These are phyloP conservation scores for Fusarium pilosicola DNA, from an alignment of 2,329 filamentous ascomycete genomes.

Conservation along the genomic window DNA sequence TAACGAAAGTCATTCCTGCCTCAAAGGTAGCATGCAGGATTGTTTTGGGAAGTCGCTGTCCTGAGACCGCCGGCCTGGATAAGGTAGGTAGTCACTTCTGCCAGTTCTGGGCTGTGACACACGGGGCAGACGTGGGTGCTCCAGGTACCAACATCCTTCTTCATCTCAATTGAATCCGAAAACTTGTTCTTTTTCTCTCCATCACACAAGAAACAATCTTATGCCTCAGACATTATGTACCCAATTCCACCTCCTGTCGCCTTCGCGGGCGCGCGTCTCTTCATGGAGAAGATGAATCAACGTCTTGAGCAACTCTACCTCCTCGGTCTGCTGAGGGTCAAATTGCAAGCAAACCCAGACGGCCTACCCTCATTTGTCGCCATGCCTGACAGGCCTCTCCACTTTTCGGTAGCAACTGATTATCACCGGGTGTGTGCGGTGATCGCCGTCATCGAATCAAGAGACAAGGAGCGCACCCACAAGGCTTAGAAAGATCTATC, in stretches of 20 bases:
- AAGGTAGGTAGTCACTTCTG: not conserved
- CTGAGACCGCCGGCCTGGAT: not conserved
- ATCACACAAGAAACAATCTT: too few species aligned
- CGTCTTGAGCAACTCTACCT: not conserved
- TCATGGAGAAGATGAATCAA: fast-evolving
- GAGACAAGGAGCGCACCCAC: not conserved
- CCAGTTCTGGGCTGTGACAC: not conserved
- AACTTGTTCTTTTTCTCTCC: too few species aligned
- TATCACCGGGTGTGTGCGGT: not conserved
- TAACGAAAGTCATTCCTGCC: not conserved
- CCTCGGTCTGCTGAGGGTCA: not conserved
- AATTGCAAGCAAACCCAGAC: not conserved
- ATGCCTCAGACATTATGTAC: too few species aligned
- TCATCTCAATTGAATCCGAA: too few species aligned
- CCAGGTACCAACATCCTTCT: too few species aligned
- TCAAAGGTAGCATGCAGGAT: not conserved
- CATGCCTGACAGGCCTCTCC: not conserved
- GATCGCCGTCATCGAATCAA: not conserved
- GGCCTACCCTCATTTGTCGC: not conserved
- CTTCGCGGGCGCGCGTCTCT: too few species aligned
- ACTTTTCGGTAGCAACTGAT: not conserved
- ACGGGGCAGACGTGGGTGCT: too few species aligned
- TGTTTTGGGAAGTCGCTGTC: not conserved
- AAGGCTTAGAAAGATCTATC: not conserved
- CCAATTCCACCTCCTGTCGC: not conserved